Base-by-base conservation (phyloP, 164 flowering plant genomes). In the Euptelea pleiosperma region DNA sequence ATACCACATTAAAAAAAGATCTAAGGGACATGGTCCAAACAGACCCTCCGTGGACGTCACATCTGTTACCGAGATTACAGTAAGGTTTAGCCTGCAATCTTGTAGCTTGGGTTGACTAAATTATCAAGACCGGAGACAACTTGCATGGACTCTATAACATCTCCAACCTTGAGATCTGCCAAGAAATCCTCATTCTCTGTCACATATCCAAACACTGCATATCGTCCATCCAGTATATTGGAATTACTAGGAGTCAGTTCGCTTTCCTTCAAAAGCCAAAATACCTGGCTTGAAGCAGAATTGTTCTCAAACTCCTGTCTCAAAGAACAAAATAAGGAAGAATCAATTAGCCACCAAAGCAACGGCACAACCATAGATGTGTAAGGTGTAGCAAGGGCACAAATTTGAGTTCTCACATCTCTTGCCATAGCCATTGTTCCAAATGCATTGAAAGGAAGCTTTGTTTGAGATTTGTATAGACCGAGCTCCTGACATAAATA, bases 371-470 rank as follows among this genome's bases (percentile, higher is more conserved):
- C 6, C 29, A 30, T 47, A 36, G 19, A 51, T 9, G 3, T 16
- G 8, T 11, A 15, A 52, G 35, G 47, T 8, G n/a, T 18, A 63
- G 31, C 28, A 34, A 11, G 10, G 9, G 35, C 31, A 8, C 24
- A 61, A 62, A 57, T 26, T 12, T 15, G 28, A 29, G 24, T 61
- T 50, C 80, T 86, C 63, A 89, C 98, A 22, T 92, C 98, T 83
- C 98, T 82, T 31, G 98, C 98, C 98, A 92, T 92, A 19, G 98
- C 98, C 98, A 89, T 92, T 44, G 98, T 92, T 72, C 98, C 96
- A 67, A 92, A 89, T 34, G 98, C 98, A 72, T 92, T 92, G 52
- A 92, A 92, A 39, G 98, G 98, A 67, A 92, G 96, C 71, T 67
- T 86, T 46, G 96, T 89, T 73, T 92, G 98, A 74, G 98, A 90